Percentiles rank a stretch among this genome's conserved stretches.
These are phyloP conservation scores for Mallotus japonicus DNA, from an alignment of 441 rosid species.

Conservation along the genomic window DNA sequence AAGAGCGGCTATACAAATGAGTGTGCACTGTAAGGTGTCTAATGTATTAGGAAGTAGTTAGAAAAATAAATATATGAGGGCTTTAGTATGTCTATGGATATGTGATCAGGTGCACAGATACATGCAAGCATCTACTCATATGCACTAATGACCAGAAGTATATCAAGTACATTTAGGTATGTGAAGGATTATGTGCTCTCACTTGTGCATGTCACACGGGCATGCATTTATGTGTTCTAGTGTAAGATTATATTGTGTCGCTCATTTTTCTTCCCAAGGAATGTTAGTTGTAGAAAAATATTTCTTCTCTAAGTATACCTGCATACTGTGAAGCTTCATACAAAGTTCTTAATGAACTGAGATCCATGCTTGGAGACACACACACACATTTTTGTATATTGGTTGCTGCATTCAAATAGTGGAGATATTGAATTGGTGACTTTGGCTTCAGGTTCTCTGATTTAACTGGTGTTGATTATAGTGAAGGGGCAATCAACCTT, in stretches of 20 bases:
- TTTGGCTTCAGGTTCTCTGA: slow-evolving; percentile 68
- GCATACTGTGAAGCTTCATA: neutral
- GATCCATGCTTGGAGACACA: no score
- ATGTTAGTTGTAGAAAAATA: neutral
- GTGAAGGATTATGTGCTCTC: neutral
- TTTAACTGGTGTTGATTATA: slow-evolving; percentile 83
- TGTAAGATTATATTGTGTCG: neutral
- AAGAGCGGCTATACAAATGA: neutral
- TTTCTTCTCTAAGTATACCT: neutral
- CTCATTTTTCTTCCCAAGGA: neutral
- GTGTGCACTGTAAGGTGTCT: neutral
- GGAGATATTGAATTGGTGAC: neutral
- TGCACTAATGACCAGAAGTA: neutral
- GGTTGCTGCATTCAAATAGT: neutral
- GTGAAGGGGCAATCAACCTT: slow-evolving; percentile 86
- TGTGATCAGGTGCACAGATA: neutral
- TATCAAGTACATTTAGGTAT: neutral
- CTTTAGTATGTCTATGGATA: neutral
- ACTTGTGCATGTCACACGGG: neutral
- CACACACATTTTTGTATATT: neutral
- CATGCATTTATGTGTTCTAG: neutral
- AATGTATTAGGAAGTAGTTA: neutral
- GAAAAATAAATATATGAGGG: neutral
- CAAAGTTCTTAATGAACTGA: neutral
- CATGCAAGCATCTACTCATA: neutral